A percentile compares a stretch with the other conserved stretches of the same genome.
These are phyloP conservation scores for Coleophoma cylindrospora DNA, from an alignment of 2,329 filamentous ascomycete species.

Conservation along the genomic window DNA sequence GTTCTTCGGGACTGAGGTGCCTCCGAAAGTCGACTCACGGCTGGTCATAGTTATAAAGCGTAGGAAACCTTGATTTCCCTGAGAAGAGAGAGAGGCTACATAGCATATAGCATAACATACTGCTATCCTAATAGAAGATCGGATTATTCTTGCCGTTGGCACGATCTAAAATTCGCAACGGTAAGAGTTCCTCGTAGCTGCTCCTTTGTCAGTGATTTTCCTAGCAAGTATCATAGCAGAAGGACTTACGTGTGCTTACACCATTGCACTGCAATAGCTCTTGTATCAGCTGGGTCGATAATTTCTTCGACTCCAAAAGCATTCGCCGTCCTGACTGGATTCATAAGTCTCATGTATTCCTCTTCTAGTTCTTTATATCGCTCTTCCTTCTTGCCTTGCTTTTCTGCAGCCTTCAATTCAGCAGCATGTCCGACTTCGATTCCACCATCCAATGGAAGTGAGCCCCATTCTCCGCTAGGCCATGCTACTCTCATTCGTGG, in stretches of 20 bases:
- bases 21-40: too few species aligned
- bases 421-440: slow-evolving; percentile 60
- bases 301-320: slow-evolving; percentile 61
- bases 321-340: slow-evolving; percentile 59
- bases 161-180: slow-evolving; percentile 25
- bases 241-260: slow-evolving; percentile 40
- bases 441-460: slow-evolving; percentile 56
- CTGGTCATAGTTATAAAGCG: too few species aligned
- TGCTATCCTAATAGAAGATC: slow-evolving; percentile 26
- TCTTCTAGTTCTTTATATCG: slow-evolving; percentile 52
- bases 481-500: slow-evolving; percentile 57
- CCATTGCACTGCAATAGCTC: slow-evolving; percentile 51
- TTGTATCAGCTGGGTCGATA: slow-evolving; percentile 55
- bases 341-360: slow-evolving; percentile 58
- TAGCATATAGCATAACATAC: too few species aligned
- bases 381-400: slow-evolving; percentile 41
- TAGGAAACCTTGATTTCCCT: too few species aligned
- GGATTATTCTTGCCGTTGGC: slow-evolving; percentile 35
- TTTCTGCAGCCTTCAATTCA: slow-evolving; percentile 51
- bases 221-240: background rate
- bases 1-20: too few species aligned
- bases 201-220: background rate
- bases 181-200: slow-evolving; percentile 20
- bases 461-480: slow-evolving; percentile 60
- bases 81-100: too few species aligned